Percentiles rank a stretch among this genome's conserved stretches.
Evolutionary conservation across 179 eudicot species (phyloP).

Genomic region (Silene noctiflora): DNA sequence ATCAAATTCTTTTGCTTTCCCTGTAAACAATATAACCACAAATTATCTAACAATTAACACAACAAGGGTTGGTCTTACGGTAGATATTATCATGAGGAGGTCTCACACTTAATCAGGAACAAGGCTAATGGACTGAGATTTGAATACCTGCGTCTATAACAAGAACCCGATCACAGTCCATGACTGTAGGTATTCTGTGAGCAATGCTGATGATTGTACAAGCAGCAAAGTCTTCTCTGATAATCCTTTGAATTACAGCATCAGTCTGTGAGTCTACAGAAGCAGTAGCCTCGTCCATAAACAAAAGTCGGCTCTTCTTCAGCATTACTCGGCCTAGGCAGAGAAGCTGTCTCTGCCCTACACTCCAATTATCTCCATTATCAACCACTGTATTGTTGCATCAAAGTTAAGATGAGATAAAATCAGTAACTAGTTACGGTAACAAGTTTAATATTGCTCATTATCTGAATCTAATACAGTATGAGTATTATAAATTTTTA

Average conservation of each 20-base stretch:
- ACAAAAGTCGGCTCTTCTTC: conserved; percentile 69
- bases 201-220: conserved; percentile 97
- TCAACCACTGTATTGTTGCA: conserved; percentile 53
- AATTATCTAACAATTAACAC: neutral
- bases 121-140: conserved; percentile 1
- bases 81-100: too few relatives aligned
- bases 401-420: neutral
- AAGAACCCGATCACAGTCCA: conserved; percentile 93
- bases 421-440: neutral
- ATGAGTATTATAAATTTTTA: too few relatives aligned
- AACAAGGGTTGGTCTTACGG: too few relatives aligned
- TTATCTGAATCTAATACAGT: neutral
- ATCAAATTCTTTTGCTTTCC: conserved; percentile 71
- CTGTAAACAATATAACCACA: conserved; percentile 28
- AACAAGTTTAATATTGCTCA: neutral
- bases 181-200: conserved; percentile 94
- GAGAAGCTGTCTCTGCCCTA: conserved; percentile 91
- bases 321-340: conserved; percentile 89
- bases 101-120: too few relatives aligned
- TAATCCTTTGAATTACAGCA: conserved; percentile 83
- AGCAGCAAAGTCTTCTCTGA: conserved; percentile 76
- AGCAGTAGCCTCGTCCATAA: conserved; percentile 98
- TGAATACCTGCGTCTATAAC: conserved; percentile 79
- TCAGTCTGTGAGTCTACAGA: conserved; percentile 95
- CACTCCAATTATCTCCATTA: conserved; percentile 93